Evolutionary conservation across 2,329 filamentous ascomycete species (phyloP).

Genomic region (Ceratocystis papillata): DNA sequence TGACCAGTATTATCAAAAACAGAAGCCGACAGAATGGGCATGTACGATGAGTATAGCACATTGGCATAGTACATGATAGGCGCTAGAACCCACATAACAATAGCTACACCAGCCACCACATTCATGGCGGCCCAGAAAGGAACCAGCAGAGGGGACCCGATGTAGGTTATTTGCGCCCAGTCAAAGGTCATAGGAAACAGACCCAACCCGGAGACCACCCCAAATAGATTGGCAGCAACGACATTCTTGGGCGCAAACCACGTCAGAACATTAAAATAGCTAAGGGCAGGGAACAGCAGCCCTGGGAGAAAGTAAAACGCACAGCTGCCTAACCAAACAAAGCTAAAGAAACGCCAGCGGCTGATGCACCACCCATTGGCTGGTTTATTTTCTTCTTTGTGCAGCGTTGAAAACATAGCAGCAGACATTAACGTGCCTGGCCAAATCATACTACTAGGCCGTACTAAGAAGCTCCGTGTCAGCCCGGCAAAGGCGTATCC

Average conservation of each 20-base stretch:
- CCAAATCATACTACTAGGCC: conserved; percentile 86
- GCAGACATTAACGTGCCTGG: conserved; percentile 79
- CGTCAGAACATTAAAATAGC: conserved; percentile 80
- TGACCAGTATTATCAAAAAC: conserved; percentile 79
- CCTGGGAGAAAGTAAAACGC: conserved; percentile 78
- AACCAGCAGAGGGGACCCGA: conserved; percentile 71
- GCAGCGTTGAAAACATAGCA: conserved; percentile 77
- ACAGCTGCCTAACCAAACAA: conserved; percentile 60
- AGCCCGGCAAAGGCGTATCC: conserved; percentile 80
- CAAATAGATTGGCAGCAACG: conserved; percentile 77
- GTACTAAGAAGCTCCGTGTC: conserved; percentile 68
- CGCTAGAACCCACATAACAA: conserved; percentile 77
- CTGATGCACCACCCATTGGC: conserved; percentile 76
- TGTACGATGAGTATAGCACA: conserved; percentile 67
- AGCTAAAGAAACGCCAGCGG: conserved; percentile 72
- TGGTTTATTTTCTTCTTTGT: conserved; percentile 71
- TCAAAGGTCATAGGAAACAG: conserved; percentile 81
- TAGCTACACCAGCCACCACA: conserved; percentile 64
- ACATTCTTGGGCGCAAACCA: conserved; percentile 82
- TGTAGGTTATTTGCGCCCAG: conserved; percentile 83
- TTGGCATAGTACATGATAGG: conserved; percentile 74
- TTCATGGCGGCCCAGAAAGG: conserved; percentile 83
- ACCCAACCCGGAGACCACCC: conserved; percentile 71
- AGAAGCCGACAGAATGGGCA: conserved; percentile 73
- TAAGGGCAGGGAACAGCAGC: conserved; percentile 69